Conservation (phyloP, 352 stramenopile species). For the Lagenidium sp. region DNA sequence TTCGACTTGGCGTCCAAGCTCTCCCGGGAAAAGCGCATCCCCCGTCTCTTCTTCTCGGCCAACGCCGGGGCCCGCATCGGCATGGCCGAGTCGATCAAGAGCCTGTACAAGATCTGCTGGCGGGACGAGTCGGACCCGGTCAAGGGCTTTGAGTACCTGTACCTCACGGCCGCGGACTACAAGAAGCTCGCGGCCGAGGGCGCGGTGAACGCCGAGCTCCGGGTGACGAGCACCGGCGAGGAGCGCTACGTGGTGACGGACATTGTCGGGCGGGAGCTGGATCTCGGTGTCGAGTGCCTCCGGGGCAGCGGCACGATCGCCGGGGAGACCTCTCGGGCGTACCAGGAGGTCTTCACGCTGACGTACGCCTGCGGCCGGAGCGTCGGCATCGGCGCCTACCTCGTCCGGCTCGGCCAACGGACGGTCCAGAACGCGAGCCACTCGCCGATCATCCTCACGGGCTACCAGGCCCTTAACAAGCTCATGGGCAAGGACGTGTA, state of each 20-base stretch:
- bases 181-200: constrained; percentile 83
- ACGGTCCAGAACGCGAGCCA: constrained; percentile 98
- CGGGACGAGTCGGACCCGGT: constrained; percentile 93
- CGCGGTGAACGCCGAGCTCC: constrained; percentile 80
- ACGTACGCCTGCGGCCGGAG: constrained; percentile 98
- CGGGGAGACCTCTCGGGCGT: constrained; percentile 97
- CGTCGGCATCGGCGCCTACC: constrained; percentile 99
- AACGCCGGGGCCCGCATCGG: constrained; percentile 99
- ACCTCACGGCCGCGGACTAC: constrained; percentile 95
- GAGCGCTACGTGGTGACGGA: constrained; percentile 94
- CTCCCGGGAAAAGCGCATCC: constrained; percentile 89
- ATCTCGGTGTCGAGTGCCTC: constrained; percentile 99
- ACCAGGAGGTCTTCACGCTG: constrained; percentile 99
- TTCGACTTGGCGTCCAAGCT: constrained; percentile 98
- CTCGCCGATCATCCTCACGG: constrained; percentile 99
- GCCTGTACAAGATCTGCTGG: constrained; percentile 97
- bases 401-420: constrained; percentile 98
- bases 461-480: constrained; percentile 99
- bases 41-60: constrained; percentile 97
- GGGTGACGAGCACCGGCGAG: constrained; percentile 54
- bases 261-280: constrained; percentile 96
- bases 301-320: constrained; percentile 99
- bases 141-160: constrained; percentile 99
- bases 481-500: constrained; percentile 99
- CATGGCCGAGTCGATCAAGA: constrained; percentile 98